Conservation (phyloP, 306 rosid genomes). For the Prinsepia uniflora region DNA sequence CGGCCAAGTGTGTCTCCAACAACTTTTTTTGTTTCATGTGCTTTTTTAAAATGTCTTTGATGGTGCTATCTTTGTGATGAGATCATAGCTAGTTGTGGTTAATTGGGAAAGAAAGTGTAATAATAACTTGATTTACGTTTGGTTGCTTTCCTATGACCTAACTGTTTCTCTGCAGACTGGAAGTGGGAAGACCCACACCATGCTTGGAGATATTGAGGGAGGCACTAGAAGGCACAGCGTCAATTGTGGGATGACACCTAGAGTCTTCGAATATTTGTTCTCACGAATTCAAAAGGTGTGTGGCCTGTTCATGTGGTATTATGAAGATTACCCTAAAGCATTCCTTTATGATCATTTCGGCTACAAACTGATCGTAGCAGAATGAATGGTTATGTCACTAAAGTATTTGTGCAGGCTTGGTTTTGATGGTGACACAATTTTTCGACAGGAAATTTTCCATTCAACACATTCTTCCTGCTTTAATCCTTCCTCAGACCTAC, state of each 20-base stretch:
- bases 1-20: constrained; percentile 77
- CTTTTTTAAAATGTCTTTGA: too few relatives aligned
- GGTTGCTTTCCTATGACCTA: neutral
- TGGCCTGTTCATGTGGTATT: neutral
- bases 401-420: neutral
- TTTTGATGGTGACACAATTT: neutral
- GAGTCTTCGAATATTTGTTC: constrained; percentile 89
- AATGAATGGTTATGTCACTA: neutral
- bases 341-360: too few relatives aligned
- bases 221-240: constrained; percentile 96
- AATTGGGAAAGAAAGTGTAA: neutral
- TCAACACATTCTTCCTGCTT: neutral
- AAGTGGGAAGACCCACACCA: constrained; percentile 98
- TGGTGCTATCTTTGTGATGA: too few relatives aligned
- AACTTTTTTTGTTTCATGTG: neutral
- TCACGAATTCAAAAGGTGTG: constrained; percentile 91
- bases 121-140: neutral
- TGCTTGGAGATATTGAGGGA: constrained; percentile 98
- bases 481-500: neutral
- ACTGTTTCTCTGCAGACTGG: constrained; percentile 63
- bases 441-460: neutral
- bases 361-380: neutral
- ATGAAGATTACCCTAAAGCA: too few relatives aligned
- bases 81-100: too few relatives aligned
- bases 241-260: constrained; percentile 97